Evolutionary conservation across 164 flowering plant genomes (phyloP), one percentile per base, ranked within the genome.

Genomic region (Warburgia ugandensis): DNA sequence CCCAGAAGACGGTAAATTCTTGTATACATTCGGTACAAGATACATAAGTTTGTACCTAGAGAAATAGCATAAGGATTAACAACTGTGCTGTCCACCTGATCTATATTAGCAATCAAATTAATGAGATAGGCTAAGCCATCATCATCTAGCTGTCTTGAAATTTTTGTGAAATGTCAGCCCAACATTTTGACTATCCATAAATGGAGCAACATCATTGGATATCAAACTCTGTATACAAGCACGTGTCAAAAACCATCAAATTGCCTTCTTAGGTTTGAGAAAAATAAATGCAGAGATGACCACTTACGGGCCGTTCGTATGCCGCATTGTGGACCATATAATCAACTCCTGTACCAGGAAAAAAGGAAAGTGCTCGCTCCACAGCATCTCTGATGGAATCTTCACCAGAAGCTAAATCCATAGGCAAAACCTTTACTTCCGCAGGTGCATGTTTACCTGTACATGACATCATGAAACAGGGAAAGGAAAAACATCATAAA

Each of bases 281-380:
- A 22, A 8, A 23, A 20, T 29, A 25, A n/a, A n/a, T n/a, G 1
- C 4, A 43, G 29, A 41, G 29, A 25, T 9, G 28, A 52, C 9
- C 47, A 74, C 96, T 77, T 68, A 92, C 96, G 35, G 96, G 96
- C 30, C 96, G 96, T 54, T 88, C 95, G 69, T 41, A 75, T 20
- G 98, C 96, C 61, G 96, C 98, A 74, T 88, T 88, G 46, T 92
- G 98, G 52, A 92, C 68, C 91, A 92, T 72, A 65, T 74, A 85
- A 71, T 92, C 91, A 65, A 92, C 85, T 65, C 95, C 98, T 45
- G 64, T 39, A 48, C 66, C 82, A 33, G 81, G 66, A 50, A 85
- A 88, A 29, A 72, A 73, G 14, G 85, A 83, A 52, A 78, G 95
- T 22, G 95, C 98, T 73, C 65, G 72, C 61, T 77, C 58, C n/a